These are phyloP conservation scores for Raphanus hybrid DNA, from an alignment of 441 rosid genomes.

Conservation along the genomic window DNA sequence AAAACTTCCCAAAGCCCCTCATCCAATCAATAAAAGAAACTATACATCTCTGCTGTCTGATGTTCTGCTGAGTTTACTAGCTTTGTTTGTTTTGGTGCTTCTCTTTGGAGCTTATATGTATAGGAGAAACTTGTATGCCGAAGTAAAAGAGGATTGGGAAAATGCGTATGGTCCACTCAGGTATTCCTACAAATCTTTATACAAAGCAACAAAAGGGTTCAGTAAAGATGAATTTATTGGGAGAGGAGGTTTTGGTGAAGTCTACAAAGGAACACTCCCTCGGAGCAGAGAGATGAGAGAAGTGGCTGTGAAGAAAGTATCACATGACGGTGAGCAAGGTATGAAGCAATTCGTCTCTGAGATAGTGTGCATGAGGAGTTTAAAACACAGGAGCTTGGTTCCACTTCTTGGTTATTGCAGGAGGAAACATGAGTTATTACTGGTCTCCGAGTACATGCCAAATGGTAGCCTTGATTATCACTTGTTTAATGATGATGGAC, in stretches of 20 bases:
- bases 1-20: conserved; percentile 36
- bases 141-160: conserved; percentile 63
- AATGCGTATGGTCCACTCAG: conserved; percentile 53
- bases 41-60: not conserved
- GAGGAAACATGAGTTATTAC: conserved; percentile 54
- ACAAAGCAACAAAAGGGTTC: conserved; percentile 63
- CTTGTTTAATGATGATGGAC: conserved; percentile 33
- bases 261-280: conserved; percentile 56
- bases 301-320: conserved; percentile 50
- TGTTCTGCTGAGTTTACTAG: conserved; percentile 35
- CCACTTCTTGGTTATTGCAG: conserved; percentile 66
- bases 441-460: conserved; percentile 66
- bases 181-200: conserved; percentile 52
- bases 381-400: conserved; percentile 62
- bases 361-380: conserved; percentile 56
- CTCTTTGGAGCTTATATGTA: conserved; percentile 32
- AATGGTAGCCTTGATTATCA: conserved; percentile 59
- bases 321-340: conserved; percentile 51
- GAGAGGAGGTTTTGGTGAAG: conserved; percentile 65
- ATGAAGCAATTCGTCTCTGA: conserved; percentile 70
- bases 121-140: conserved; percentile 42
- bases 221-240: conserved; percentile 49
- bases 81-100: conserved; percentile 28
- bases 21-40: not conserved
- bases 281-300: conserved; percentile 31